Conservation (phyloP, 208 protist genomes). For the Polymyxa betae region DNA sequence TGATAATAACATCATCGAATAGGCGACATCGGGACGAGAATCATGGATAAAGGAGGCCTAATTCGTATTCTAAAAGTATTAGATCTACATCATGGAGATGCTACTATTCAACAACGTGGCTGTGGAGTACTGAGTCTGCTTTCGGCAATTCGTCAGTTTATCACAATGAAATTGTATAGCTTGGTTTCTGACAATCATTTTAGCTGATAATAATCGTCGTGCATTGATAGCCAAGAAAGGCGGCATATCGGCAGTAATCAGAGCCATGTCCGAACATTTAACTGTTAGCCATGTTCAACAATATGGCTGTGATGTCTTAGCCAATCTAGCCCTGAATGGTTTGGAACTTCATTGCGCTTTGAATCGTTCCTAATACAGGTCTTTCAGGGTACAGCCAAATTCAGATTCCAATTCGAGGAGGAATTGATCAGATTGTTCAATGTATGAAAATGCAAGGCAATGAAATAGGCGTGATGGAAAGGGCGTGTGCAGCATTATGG, state of each 20-base stretch:
- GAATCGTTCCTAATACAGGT: background rate
- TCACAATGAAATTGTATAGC: too few species aligned
- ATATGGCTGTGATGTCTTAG: background rate
- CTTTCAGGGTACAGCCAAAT: background rate
- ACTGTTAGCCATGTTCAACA: background rate
- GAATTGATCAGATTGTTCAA: background rate
- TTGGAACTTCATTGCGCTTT: background rate
- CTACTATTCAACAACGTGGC: background rate
- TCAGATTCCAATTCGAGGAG: background rate
- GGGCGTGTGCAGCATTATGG: background rate
- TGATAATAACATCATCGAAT: background rate
- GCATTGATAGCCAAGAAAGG: background rate
- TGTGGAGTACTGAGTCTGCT: background rate
- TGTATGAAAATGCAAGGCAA: background rate
- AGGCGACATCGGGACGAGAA: background rate
- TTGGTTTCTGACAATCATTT: too few species aligned
- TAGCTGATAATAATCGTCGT: background rate
- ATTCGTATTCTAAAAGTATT: background rate
- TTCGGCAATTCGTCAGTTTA: background rate
- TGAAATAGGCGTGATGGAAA: background rate
- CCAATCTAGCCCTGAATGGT: background rate
- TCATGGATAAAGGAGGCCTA: background rate
- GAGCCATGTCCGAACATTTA: background rate
- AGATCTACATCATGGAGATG: background rate
- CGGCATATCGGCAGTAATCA: background rate